These are phyloP conservation scores for Volvox africanus DNA, from an alignment of 139 green algal genomes.

Conservation along the genomic window DNA sequence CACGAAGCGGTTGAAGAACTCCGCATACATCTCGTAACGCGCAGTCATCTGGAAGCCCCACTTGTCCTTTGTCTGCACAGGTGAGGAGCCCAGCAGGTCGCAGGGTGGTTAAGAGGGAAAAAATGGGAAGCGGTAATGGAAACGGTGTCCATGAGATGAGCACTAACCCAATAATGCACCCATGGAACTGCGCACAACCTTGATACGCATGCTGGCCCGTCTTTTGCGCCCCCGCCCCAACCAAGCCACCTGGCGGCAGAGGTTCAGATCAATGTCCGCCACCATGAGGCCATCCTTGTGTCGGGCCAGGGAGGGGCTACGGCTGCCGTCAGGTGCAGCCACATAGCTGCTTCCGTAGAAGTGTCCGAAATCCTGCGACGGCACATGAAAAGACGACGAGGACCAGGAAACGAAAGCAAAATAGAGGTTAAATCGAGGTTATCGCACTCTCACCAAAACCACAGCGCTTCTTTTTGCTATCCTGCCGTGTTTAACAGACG, in stretches of 20 bases:
- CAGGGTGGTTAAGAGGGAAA: too few relatives aligned
- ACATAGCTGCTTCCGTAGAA: conserved; percentile 97
- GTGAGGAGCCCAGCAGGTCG: neutral
- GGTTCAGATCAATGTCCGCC: conserved; percentile 92
- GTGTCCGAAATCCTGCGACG: conserved; percentile 83
- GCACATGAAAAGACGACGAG: neutral
- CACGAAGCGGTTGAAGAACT: conserved; percentile 81
- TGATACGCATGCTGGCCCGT: neutral
- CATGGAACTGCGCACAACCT: too few relatives aligned
- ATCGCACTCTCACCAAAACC: too few relatives aligned
- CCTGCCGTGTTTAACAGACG: too few relatives aligned
- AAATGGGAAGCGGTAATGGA: too few relatives aligned
- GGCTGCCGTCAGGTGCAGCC: conserved; percentile 91
- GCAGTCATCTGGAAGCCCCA: conserved; percentile 97
- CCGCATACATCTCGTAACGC: conserved; percentile 92
- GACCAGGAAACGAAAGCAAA: too few relatives aligned
- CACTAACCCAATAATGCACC: too few relatives aligned
- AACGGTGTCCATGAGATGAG: too few relatives aligned
- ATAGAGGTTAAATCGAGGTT: too few relatives aligned
- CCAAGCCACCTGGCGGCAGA: conserved; percentile 85
- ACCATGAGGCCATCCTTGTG: conserved; percentile 91
- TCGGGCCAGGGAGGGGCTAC: conserved; percentile 81
- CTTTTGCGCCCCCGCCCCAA: neutral
- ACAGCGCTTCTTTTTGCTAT: too few relatives aligned
- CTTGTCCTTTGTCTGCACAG: conserved; percentile 87